Evolutionary conservation across 352 stramenopile genomes (phyloP).

Genomic region (Globisporangium paroecandrum): DNA sequence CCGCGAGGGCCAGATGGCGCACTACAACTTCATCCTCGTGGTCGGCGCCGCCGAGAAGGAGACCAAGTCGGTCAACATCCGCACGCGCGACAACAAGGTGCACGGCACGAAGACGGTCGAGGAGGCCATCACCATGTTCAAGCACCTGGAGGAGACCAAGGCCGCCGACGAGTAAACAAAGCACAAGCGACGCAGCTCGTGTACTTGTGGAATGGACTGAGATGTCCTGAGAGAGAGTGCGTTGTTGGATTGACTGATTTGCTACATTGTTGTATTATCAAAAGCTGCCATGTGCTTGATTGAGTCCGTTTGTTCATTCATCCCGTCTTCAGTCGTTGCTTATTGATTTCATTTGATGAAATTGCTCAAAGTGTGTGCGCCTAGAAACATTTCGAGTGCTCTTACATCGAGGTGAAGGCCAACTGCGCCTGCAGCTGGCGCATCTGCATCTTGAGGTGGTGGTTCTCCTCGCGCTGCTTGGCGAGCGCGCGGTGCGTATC

Average conservation of each 20-base stretch:
- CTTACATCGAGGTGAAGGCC: slow-evolving; percentile 51
- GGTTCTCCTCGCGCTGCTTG: slow-evolving; percentile 48
- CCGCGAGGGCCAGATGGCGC: slow-evolving; percentile 71
- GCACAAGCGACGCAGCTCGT: not conserved
- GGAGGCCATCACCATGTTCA: slow-evolving; percentile 93
- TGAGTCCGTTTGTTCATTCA: not conserved
- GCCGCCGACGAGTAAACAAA: slow-evolving; percentile 35
- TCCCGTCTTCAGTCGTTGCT: not conserved
- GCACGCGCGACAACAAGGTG: slow-evolving; percentile 80
- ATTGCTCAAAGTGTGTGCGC: not conserved
- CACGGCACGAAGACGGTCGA: slow-evolving; percentile 58
- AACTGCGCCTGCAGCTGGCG: slow-evolving; percentile 60
- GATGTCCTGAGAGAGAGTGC: not conserved
- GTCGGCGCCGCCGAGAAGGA: slow-evolving; percentile 72
- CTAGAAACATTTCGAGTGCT: not conserved
- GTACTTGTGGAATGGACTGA: not conserved
- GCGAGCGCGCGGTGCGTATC: slow-evolving; percentile 46
- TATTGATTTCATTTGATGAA: not conserved
- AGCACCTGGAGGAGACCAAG: slow-evolving; percentile 76
- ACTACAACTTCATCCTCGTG: slow-evolving; percentile 87
- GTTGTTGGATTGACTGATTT: not conserved
- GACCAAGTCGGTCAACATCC: slow-evolving; percentile 59
- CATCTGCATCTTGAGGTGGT: slow-evolving; percentile 55
- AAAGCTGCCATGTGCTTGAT: slow-evolving; percentile 6
- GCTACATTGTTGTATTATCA: slow-evolving; percentile 2